Evolutionary conservation across 1,284 basidiomycete species (phyloP).

Genomic region (Thecaphora thlaspeos): DNA sequence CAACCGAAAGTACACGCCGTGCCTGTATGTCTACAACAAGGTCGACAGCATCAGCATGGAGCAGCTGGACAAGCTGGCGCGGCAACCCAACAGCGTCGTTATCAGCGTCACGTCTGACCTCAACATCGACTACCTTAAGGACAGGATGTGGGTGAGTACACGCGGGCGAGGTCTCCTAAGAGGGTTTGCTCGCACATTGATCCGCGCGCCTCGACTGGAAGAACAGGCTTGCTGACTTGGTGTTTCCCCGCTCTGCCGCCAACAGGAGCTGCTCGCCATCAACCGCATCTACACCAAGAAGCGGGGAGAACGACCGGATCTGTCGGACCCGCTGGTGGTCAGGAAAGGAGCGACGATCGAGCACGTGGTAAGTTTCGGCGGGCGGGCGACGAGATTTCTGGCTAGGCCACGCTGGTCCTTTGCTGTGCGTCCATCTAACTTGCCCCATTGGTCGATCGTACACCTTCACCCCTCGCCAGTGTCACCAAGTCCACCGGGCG

Average conservation of each 20-base stretch:
- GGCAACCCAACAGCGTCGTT: slow-evolving; percentile 81
- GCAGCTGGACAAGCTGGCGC: slow-evolving; percentile 82
- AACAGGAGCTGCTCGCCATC: slow-evolving; percentile 40
- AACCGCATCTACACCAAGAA: slow-evolving; percentile 84
- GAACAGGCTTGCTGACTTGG: too few species aligned
- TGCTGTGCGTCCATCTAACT: too few species aligned
- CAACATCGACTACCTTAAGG: slow-evolving; percentile 85
- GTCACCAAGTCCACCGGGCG: slow-evolving; percentile 72
- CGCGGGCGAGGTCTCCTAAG: too few species aligned
- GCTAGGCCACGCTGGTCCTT: too few species aligned
- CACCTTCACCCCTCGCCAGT: too few species aligned
- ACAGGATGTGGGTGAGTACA: slow-evolving; percentile 72
- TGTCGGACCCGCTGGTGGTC: slow-evolving; percentile 88
- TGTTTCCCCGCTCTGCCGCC: neutral
- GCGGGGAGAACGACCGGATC: slow-evolving; percentile 80
- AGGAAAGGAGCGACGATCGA: slow-evolving; percentile 90
- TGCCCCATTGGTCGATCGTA: too few species aligned
- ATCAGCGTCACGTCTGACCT: slow-evolving; percentile 91
- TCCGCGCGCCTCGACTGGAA: too few species aligned
- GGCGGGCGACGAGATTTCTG: slow-evolving; percentile 72
- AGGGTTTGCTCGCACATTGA: too few species aligned
- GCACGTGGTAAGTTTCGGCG: slow-evolving; percentile 60
- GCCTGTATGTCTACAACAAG: slow-evolving; percentile 84
- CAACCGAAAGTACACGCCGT: slow-evolving; percentile 91
- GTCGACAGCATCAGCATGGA: slow-evolving; percentile 58